Evolutionary conservation across 148 eudicot species (phyloP).

Genomic region (Chenopodium album): DNA sequence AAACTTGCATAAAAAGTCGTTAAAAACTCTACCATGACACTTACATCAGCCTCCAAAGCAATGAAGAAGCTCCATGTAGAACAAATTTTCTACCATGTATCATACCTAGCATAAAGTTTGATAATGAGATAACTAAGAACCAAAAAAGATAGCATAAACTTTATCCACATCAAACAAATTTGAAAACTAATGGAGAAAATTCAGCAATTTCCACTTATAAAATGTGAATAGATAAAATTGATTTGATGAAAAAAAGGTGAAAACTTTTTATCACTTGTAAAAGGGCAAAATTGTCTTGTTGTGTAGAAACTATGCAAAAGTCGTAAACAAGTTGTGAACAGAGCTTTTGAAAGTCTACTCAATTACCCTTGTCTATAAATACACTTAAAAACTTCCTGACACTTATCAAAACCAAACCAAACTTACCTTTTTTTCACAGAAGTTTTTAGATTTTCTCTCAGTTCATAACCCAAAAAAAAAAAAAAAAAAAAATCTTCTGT

Average conservation of each 20-base stretch:
- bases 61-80: neutral
- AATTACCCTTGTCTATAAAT: slow-evolving; percentile 26
- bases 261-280: slow-evolving; percentile 12
- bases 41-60: slow-evolving; percentile 1
- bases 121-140: neutral
- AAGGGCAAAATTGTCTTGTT: slow-evolving; percentile 29
- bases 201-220: slow-evolving; percentile 6
- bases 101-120: neutral
- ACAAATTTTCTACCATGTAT: neutral
- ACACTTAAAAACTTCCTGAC: slow-evolving; percentile 15
- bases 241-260: neutral
- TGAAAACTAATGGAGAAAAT: neutral
- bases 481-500: slow-evolving; percentile 9
- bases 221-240: slow-evolving; percentile 21
- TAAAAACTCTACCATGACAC: slow-evolving; percentile 1
- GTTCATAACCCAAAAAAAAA: neutral
- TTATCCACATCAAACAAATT: neutral
- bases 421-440: slow-evolving; percentile 14
- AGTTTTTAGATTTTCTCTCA: slow-evolving; percentile 8
- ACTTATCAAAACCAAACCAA: slow-evolving; percentile 19
- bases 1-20: slow-evolving; percentile 5
- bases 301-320: neutral
- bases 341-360: neutral
- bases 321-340: slow-evolving; percentile 12
- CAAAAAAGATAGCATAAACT: neutral